Evolutionary conservation across 768 basidiomycete genomes (phyloP), one percentile per base, ranked within the genome.

Genomic region (Pulveroboletus sp.): DNA sequence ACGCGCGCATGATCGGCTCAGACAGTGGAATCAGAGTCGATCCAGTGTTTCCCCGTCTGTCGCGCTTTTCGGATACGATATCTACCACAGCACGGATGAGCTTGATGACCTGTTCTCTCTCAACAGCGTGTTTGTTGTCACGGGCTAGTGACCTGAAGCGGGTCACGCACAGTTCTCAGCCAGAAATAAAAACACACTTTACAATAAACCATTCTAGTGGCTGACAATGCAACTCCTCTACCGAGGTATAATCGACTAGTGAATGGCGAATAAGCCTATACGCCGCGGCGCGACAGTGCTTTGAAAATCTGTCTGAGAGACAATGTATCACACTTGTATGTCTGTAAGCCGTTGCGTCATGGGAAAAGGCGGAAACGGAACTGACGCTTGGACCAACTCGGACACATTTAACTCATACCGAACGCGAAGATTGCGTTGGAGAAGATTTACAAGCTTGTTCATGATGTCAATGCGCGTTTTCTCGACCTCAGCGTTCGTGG

Each of bases 61-160:
- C 71, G 32, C 67, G 57, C 35, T 80, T 75, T 42, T 80, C 76
- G 12, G 84, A 82, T 12, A 88, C 86, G 32, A 94, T 76, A 56
- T 90, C 82, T 7, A 94, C 80, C 21, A 93, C 81, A 3, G 83
- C 71, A 17, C 97, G 85, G 46, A 98, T 82, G 19, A 98, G 80
- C 51, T 92, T 90, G 57, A 99, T 81, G 19, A 80, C 91, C 66
- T 98, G 94, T 62, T 97, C 93, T 62, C 91, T 90, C 69, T 94
- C 97, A 6, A 84, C 78, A 12, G 80, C 79, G 62, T 84, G 77
- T 58, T 90, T 88, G 62, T 83, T 84, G 63, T 97, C 94, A 12
- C 94, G 83, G 0, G 87, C 81, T 14, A 98, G 73, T 2, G 94
- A 84, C 56, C 93, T 94, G 49, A 47, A 44, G 40, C 48, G 47